Base-by-base conservation (phyloP, 305 asterid genomes). In the Solanum aculeatissimum region DNA sequence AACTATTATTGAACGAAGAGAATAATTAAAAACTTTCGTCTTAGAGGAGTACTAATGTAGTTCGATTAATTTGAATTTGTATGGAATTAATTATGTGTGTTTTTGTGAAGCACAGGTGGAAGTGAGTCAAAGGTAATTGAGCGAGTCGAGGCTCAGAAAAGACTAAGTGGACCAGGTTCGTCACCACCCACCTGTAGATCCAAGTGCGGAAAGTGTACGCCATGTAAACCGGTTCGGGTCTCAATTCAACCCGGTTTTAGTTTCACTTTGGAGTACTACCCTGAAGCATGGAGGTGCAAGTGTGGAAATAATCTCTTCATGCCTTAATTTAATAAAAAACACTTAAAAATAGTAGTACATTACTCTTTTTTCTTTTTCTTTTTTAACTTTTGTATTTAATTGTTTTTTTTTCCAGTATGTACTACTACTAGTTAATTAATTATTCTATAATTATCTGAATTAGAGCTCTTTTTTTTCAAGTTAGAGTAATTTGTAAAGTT, bases 281-380 rank as follows among this genome's bases (percentile, higher is more conserved):
- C 98, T 2, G 98, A 94, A 81, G 98, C 97, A n/a, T 95, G 98
- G 97, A 90, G 97, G 47, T 95, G 98, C 93, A 90, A 91, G 88
- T 95, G 98, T 88, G 96, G 97, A 11, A 89, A 90, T 86, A 93
- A 89, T 78, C 88, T 92, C 8, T 95, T 87, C 91, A 92, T 95
- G 97, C 97, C 98, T 80, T 93, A 4, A 13, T 45, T 45, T 23
- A 62, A 43, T 9, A 69, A 9, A 9, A 9, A 6, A 69, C 1
- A 21, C 71, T 54, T 21, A 42, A 25, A 11, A n/a, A 9, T 16
- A 21, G 16, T 49, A 71, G 60, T 74, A 15, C 43, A 47, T 49
- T 25, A 77, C 43, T 47, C 38, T 72, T 13, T 23, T 8, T 7
- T 7, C 12, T 70, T 43, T 15, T 74, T 43, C 8, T 1, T 2